Evolutionary conservation across 495 filamentous ascomycete genomes (phyloP).

Genomic region (Geopyxis carbonaria): DNA sequence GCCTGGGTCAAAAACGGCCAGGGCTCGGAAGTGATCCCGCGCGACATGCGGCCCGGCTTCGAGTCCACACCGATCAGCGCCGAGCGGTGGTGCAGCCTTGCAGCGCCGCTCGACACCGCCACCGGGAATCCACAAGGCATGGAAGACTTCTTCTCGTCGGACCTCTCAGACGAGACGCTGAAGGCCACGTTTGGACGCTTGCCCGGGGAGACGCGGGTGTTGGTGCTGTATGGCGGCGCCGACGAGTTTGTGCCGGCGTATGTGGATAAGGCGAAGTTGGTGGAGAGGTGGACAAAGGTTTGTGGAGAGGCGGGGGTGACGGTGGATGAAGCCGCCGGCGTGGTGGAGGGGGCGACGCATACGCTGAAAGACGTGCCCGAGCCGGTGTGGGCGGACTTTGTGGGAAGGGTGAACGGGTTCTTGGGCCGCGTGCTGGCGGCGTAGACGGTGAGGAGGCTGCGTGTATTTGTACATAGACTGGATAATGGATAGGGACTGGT

Average conservation of each 20-base stretch:
- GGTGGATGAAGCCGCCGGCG: conserved; percentile 36
- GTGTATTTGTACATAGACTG: too few relatives aligned
- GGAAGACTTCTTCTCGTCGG: conserved; percentile 82
- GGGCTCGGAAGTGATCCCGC: conserved; percentile 41
- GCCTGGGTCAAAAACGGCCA: conserved; percentile 35
- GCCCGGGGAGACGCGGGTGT: conserved; percentile 36
- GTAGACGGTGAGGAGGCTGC: too few relatives aligned
- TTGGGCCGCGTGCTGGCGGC: too few relatives aligned
- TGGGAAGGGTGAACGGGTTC: conserved; percentile 40
- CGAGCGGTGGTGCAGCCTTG: conserved; percentile 36
- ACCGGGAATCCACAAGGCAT: conserved; percentile 33
- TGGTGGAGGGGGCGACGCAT: conserved; percentile 46
- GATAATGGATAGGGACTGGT: too few relatives aligned
- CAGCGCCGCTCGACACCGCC: conserved; percentile 8
- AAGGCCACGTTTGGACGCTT: conserved; percentile 47
- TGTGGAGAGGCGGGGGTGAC: conserved; percentile 31
- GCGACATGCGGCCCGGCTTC: conserved; percentile 32
- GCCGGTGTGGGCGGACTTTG: conserved; percentile 34
- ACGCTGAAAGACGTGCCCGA: conserved; percentile 36
- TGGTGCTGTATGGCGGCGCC: conserved; percentile 49
- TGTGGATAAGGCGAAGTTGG: conserved; percentile 46
- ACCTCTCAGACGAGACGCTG: conserved; percentile 45
- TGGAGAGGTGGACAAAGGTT: conserved; percentile 44
- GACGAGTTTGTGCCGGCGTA: conserved; percentile 53
- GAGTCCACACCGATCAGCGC: conserved; percentile 46